A percentile compares a stretch with the other conserved stretches of the same genome.
Conservation (phyloP, 306 rosid species). For the Vigna hirtella region DNA sequence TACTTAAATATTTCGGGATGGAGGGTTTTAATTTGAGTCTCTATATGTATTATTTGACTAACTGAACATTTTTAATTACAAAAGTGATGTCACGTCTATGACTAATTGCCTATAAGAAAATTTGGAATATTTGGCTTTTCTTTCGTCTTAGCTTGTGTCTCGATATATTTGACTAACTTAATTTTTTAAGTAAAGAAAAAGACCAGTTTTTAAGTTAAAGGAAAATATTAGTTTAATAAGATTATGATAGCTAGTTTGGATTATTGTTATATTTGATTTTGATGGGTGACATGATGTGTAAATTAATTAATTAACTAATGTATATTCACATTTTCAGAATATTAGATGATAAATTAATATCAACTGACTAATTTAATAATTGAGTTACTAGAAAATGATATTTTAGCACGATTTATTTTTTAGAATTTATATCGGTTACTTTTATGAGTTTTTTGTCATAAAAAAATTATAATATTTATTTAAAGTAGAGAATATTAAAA, state of each 20-base stretch:
- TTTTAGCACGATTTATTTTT: too few relatives aligned
- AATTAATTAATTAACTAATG: too few relatives aligned
- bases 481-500: too few relatives aligned
- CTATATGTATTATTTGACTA: neutral
- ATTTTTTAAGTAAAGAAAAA: neutral
- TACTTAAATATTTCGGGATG: neutral
- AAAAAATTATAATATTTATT: too few relatives aligned
- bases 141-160: neutral
- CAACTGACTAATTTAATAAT: neutral
- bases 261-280: neutral
- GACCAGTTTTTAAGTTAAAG: too few relatives aligned
- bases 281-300: neutral
- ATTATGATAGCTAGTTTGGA: neutral
- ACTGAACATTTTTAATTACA: too few relatives aligned
- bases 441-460: too few relatives aligned
- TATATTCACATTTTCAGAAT: neutral
- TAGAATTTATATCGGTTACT: too few relatives aligned
- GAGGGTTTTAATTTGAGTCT: too few relatives aligned
- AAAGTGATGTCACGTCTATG: too few relatives aligned
- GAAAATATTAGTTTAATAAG: neutral
- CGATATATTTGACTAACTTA: neutral
- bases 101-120: neutral
- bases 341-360: neutral
- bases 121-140: neutral
- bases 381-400: neutral